A percentile compares a stretch with the other conserved stretches of the same genome.
These are phyloP conservation scores for Diaporthe humulicola DNA, from an alignment of 2,329 filamentous ascomycete genomes.

Conservation along the genomic window DNA sequence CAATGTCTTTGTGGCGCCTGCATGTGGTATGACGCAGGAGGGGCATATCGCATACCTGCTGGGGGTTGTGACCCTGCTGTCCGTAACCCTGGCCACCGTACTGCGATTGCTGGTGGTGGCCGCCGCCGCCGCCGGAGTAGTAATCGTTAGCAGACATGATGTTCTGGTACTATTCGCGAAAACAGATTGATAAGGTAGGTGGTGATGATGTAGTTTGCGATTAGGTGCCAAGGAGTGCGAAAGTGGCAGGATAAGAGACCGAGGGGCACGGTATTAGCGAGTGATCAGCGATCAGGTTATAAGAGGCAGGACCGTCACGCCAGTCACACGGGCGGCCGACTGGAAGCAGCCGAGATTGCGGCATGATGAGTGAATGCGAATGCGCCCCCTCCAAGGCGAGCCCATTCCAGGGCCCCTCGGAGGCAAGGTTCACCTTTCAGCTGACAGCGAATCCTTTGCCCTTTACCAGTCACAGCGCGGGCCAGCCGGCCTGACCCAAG, in stretches of 20 bases:
- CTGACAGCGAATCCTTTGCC: background rate
- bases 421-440: constrained; percentile 20
- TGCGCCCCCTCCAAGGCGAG: constrained; percentile 23
- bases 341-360: constrained; percentile 27
- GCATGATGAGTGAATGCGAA: constrained; percentile 21
- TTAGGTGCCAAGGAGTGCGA: constrained; percentile 5
- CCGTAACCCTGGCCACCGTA: constrained; percentile 41
- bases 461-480: constrained; percentile 2
- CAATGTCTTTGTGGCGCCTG: constrained; percentile 41
- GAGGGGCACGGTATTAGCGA: background rate
- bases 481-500: background rate
- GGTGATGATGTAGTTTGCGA: background rate
- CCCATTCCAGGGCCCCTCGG: constrained; percentile 12
- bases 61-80: constrained; percentile 43
- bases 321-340: constrained; percentile 25
- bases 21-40: constrained; percentile 37
- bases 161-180: background rate
- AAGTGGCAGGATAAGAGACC: background rate
- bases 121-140: constrained; percentile 38
- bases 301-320: background rate
- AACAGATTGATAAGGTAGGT: background rate
- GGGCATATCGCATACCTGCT: constrained; percentile 43
- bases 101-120: constrained; percentile 40
- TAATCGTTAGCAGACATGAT: constrained; percentile 45
- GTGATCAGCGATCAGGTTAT: constrained; percentile 8